Conservation (phyloP, 73 alveolate species). For the Tetrahymena thermophila region DNA sequence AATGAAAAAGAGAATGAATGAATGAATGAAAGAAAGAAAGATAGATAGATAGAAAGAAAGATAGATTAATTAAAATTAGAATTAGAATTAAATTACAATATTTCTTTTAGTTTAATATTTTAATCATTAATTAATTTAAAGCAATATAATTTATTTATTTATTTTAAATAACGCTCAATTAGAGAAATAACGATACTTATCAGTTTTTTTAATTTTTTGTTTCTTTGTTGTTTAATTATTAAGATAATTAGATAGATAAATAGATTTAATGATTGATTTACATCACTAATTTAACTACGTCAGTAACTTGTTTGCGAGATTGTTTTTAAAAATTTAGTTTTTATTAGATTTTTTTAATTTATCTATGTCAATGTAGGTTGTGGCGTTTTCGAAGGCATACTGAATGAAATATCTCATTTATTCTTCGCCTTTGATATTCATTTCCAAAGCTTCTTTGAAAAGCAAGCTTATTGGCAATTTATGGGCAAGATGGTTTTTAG, state of each 20-base stretch:
- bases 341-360: neutral
- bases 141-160: no score
- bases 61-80: no score
- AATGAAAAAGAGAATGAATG: no score
- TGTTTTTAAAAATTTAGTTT: neutral
- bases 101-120: no score
- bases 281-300: neutral
- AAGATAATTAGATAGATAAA: neutral
- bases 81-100: no score
- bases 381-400: neutral
- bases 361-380: neutral
- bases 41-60: no score
- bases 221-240: neutral
- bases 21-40: no score
- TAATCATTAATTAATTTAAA: no score
- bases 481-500: slow-evolving; percentile 3
- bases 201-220: no score
- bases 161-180: no score
- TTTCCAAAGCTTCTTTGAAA: neutral
- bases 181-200: no score
- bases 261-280: neutral
- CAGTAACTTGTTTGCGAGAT: neutral
- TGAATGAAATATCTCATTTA: neutral
- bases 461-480: neutral
- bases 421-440: neutral